Conservation (phyloP, 192 early-diverging fungal genomes). For the Geranomyces michiganensis region DNA sequence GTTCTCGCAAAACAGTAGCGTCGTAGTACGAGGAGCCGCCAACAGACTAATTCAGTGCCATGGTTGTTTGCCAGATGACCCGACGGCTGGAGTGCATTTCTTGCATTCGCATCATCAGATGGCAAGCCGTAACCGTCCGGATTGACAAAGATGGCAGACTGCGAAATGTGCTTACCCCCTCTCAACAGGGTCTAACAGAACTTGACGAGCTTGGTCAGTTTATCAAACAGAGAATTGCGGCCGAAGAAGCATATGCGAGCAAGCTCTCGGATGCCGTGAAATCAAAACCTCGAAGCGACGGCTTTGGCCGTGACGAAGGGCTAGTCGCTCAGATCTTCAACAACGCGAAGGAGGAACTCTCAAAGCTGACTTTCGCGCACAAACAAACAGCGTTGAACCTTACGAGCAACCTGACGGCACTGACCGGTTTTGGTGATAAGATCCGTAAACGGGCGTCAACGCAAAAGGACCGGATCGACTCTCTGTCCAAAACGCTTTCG, state of each 20-base stretch:
- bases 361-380: constrained; percentile 34
- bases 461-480: constrained; percentile 42
- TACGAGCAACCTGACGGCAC: constrained; percentile 4
- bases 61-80: no score
- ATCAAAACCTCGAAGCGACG: constrained; percentile 15
- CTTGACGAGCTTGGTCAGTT: constrained; percentile 34
- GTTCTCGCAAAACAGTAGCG: no score
- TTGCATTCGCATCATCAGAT: constrained; percentile 37
- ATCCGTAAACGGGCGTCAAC: constrained; percentile 23
- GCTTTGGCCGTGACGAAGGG: constrained; percentile 27
- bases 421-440: constrained; percentile 38
- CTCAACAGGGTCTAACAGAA: constrained; percentile 39
- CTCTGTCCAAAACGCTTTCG: constrained; percentile 19
- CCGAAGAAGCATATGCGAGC: constrained; percentile 46
- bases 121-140: constrained; percentile 3
- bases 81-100: constrained; percentile 31
- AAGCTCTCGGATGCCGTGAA: constrained; percentile 37
- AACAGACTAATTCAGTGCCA: no score
- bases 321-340: constrained; percentile 34
- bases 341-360: constrained; percentile 36
- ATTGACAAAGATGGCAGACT: no score
- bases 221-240: constrained; percentile 7
- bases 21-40: no score
- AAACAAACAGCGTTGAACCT: constrained; percentile 35
- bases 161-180: constrained; percentile 13